Evolutionary conservation across 108 stramenopile species (phyloP), one percentile per base, ranked within the genome.

Genomic region (Nitzschia sp.): DNA sequence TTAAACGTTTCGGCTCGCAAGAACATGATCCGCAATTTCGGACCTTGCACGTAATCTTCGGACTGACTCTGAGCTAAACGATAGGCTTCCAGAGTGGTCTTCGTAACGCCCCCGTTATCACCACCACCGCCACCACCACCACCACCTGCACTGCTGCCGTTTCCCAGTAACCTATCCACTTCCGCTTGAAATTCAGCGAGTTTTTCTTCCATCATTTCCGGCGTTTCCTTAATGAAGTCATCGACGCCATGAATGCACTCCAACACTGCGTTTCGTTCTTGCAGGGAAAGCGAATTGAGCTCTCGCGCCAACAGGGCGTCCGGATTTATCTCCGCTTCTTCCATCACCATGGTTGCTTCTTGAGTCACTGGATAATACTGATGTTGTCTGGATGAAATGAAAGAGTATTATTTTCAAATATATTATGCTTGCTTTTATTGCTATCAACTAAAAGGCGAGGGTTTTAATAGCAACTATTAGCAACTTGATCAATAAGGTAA

Each of bases 1-100:
- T 81, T 69, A 52, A 81, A 81, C 17, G 32, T 22, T 33, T 81
- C 80, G 2, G 77, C 63, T 13, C 80, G 67, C 32, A 81, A 62
- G 38, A 81, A 78, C 47, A 41, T 35, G 29, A 81, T 68, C 11
- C 63, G 66, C 36, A 77, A 77, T 17, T 23, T 29, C 3, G 1
- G 11, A 21, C 44, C 17, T 2, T 19, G 30, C 2, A 77, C 76
- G 16, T 77, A 77, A 5, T 31, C 46, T 15, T 17, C 4, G 15
- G 47, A 22, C 23, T 58, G 17, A 32, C 8, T 11, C 23, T 46
- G 29, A 8, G 69, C 69, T 1, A 13, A 0, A 21, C 28, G 22
- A 58, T 60, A 70, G 34, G 41, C 60, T 0, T 22, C 19, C 2
- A 21, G 16, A 1, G 41, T 1, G 19, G 48, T n/a, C 21, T 16